Percentiles rank a stretch among this genome's conserved stretches.
Evolutionary conservation across 345 rosid genomes (phyloP).

Genomic region (Salix koriyanagi): DNA sequence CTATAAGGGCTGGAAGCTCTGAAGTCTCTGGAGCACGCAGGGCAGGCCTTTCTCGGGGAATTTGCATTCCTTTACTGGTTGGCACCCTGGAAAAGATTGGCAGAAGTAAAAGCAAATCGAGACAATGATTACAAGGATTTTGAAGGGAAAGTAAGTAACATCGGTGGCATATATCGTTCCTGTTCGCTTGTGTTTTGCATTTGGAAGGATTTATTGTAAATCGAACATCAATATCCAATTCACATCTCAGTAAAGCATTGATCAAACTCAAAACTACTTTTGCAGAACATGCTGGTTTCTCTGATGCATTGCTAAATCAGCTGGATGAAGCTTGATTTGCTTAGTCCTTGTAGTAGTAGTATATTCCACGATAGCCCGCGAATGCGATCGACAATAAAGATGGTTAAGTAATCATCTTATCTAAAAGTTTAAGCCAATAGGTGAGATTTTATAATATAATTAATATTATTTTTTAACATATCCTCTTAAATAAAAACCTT

Average conservation of each 20-base stretch:
- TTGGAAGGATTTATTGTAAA: not conserved
- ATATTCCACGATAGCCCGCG: not conserved
- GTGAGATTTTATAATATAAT: too few relatives aligned
- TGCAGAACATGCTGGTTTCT: not conserved
- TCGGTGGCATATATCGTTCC: not conserved
- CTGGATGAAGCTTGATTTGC: not conserved
- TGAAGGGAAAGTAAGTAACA: not conserved
- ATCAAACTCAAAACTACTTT: not conserved
- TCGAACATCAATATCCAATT: not conserved
- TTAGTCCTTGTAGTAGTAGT: not conserved
- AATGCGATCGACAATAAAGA: not conserved
- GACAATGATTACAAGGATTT: not conserved
- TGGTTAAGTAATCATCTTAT: rapidly evolving
- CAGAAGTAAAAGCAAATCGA: conserved; percentile 31
- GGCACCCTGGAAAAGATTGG: conserved; percentile 34
- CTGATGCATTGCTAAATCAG: not conserved
- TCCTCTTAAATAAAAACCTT: rapidly evolving
- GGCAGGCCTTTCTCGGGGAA: conserved; percentile 31
- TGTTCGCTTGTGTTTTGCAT: not conserved
- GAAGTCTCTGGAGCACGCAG: conserved; percentile 3
- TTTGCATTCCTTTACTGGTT: conserved; percentile 45
- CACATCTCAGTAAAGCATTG: not conserved
- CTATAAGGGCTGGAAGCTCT: conserved; percentile 1
- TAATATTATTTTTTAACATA: too few relatives aligned
- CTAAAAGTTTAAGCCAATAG: too few relatives aligned